Percentiles rank a stretch among this genome's conserved stretches.
Conservation (phyloP, 148 eudicot genomes). For the Persicaria tinctoria region DNA sequence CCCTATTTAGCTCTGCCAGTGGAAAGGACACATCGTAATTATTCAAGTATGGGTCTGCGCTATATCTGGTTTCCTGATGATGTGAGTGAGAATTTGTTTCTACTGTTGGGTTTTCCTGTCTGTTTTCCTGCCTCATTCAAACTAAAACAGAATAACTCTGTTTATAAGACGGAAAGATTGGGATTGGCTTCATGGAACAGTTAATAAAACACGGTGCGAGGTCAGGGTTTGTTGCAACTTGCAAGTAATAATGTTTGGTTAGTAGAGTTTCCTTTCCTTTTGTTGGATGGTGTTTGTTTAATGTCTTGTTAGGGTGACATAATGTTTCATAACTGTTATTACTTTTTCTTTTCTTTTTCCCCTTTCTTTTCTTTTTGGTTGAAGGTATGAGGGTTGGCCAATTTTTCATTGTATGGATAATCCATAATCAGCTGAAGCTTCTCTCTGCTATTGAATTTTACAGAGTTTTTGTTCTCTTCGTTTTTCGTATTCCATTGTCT, state of each 20-base stretch:
- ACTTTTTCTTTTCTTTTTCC: background rate
- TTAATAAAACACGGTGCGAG: conserved; percentile 7
- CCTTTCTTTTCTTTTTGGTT: background rate
- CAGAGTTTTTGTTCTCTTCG: background rate
- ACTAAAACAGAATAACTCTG: background rate
- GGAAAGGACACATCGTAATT: no score
- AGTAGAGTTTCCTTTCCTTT: background rate
- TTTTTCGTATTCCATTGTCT: background rate
- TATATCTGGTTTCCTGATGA: background rate
- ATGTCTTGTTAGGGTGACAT: conserved; percentile 5
- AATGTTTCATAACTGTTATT: background rate
- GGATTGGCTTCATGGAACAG: background rate
- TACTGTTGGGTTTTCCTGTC: background rate
- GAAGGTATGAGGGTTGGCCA: background rate
- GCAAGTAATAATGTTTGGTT: background rate
- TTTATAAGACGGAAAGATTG: background rate
- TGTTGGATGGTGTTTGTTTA: background rate
- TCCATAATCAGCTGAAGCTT: background rate
- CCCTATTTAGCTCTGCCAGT: background rate
- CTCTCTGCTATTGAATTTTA: background rate
- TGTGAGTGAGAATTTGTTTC: background rate
- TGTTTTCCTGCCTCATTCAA: background rate
- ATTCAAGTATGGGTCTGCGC: background rate
- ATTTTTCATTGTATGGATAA: background rate
- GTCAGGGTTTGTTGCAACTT: background rate